Percentiles rank a stretch among this genome's conserved stretches.
Conservation (phyloP, 352 stramenopile genomes). For the Phytophthora sojae region DNA sequence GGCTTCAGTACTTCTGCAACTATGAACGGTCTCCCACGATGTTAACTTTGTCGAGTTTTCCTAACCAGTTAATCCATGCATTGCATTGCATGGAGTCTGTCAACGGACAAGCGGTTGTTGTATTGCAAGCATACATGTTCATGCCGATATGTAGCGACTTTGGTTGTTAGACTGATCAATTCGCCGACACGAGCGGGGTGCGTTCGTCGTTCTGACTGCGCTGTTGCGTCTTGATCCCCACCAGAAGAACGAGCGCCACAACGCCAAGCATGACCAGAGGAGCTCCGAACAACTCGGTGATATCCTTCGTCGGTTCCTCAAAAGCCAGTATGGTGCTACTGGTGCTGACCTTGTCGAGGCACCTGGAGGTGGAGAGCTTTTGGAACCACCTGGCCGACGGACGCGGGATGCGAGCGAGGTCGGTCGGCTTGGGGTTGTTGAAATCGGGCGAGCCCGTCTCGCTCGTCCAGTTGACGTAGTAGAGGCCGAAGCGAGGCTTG, state of each 20-base stretch:
- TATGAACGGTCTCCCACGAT: too few species aligned
- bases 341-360: slow-evolving; percentile 19
- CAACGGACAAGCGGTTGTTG: too few species aligned
- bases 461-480: slow-evolving; percentile 67
- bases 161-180: too few species aligned
- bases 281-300: slow-evolving; percentile 15
- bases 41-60: too few species aligned
- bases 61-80: too few species aligned
- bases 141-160: too few species aligned
- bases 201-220: slow-evolving; percentile 7
- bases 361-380: slow-evolving; percentile 37
- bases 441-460: slow-evolving; percentile 36
- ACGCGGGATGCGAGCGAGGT: slow-evolving; percentile 46
- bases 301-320: not conserved
- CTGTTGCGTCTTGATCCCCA: slow-evolving; percentile 10
- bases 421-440: slow-evolving; percentile 35
- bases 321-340: slow-evolving; percentile 1
- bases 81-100: too few species aligned
- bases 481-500: slow-evolving; percentile 62
- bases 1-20: not conserved
- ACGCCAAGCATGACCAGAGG: slow-evolving; percentile 20
- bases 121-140: too few species aligned
- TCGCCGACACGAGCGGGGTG: too few species aligned
- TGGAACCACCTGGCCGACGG: slow-evolving; percentile 49
- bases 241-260: slow-evolving; percentile 17